Conservation (phyloP, 768 basidiomycete genomes). For the Suillus placidus region DNA sequence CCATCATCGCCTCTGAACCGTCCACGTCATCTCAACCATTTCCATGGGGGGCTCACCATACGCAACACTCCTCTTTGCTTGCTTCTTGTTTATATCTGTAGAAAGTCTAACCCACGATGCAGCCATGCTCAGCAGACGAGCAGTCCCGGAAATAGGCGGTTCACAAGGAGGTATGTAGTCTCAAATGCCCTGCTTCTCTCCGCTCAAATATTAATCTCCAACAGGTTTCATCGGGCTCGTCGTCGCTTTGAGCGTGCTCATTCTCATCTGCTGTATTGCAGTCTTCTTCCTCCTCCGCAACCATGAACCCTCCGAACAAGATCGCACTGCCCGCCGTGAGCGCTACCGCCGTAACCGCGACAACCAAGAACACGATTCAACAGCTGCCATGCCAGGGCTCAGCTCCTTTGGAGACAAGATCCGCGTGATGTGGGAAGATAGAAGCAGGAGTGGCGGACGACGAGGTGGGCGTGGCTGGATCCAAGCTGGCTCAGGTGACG, state of each 20-base stretch:
- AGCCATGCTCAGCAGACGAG: conserved; percentile 28
- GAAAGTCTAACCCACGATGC: neutral
- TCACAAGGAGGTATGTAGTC: conserved; percentile 48
- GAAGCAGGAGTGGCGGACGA: conserved; percentile 21
- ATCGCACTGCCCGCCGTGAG: conserved; percentile 39
- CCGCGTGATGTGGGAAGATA: conserved; percentile 22
- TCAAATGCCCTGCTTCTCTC: too few species aligned
- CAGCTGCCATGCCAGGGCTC: conserved; percentile 17
- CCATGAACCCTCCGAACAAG: conserved; percentile 45
- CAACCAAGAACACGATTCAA: conserved; percentile 26
- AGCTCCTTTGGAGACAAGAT: conserved; percentile 32
- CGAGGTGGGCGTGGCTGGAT: conserved; percentile 50
- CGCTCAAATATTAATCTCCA: conserved; percentile 10
- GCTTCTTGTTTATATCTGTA: neutral
- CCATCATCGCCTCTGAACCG: neutral
- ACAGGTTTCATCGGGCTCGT: conserved; percentile 65
- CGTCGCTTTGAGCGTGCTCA: conserved; percentile 54
- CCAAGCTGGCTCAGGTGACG: conserved; percentile 49
- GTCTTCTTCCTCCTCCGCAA: conserved; percentile 60
- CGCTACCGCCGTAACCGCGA: conserved; percentile 33
- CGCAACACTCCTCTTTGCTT: neutral
- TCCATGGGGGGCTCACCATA: neutral
- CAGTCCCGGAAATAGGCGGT: conserved; percentile 51
- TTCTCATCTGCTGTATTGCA: conserved; percentile 53
- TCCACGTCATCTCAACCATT: neutral